A percentile compares a stretch with the other conserved stretches of the same genome.
These are phyloP conservation scores for Actinomortierella wolfii DNA, from an alignment of 371 early-diverging fungal genomes.

Conservation along the genomic window DNA sequence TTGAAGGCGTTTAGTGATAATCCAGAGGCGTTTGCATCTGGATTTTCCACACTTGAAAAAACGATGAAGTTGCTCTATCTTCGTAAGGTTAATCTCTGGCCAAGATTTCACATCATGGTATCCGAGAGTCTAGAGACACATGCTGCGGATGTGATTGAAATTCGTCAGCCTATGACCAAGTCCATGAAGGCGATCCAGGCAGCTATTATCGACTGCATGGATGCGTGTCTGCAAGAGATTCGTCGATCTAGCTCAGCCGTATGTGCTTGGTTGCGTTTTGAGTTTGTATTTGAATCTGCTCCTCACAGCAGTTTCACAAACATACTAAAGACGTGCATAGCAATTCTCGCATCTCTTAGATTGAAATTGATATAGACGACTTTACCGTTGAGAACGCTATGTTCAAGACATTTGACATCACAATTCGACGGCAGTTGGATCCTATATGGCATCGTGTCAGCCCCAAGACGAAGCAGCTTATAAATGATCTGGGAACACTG, in stretches of 20 bases:
- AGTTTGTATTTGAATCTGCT: not conserved
- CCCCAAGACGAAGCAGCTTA: constrained; percentile 73
- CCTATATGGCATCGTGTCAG: constrained; percentile 90
- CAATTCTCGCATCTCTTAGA: no score
- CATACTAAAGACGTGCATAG: no score
- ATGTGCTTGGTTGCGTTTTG: constrained; percentile 8
- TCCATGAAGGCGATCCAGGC: constrained; percentile 86
- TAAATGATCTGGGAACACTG: constrained; percentile 74
- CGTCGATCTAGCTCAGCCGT: constrained; percentile 66
- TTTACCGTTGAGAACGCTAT: constrained; percentile 87
- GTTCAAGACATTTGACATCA: constrained; percentile 79
- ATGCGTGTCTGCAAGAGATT: constrained; percentile 79
- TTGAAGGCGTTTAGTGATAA: constrained; percentile 95
- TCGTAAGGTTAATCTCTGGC: constrained; percentile 89
- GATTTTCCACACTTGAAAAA: constrained; percentile 88
- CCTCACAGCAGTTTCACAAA: no score
- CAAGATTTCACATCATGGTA: constrained; percentile 80
- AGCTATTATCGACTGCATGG: constrained; percentile 85
- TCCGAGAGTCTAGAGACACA: constrained; percentile 61
- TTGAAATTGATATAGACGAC: constrained; percentile 78
- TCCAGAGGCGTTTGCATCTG: constrained; percentile 74
- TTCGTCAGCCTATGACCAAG: constrained; percentile 80
- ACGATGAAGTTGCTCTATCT: constrained; percentile 80
- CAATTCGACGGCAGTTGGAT: constrained; percentile 77
- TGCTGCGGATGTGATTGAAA: constrained; percentile 73